These are phyloP conservation scores for Obelidium mucronatum DNA, from an alignment of 192 early-diverging fungal genomes.

Conservation along the genomic window DNA sequence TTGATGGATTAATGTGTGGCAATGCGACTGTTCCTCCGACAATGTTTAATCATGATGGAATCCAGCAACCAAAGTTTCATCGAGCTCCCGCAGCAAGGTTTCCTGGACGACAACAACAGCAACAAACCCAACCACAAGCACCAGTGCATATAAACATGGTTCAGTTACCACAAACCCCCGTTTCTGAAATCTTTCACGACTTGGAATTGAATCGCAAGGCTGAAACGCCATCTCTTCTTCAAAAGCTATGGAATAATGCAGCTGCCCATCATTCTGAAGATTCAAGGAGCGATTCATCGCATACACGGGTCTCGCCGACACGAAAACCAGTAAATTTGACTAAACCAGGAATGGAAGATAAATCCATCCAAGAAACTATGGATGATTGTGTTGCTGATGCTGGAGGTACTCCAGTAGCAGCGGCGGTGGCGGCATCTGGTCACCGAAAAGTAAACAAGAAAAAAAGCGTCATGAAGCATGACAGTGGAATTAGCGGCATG, in stretches of 20 bases:
- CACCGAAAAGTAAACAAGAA: background rate
- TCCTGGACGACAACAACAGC: no score
- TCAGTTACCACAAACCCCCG: background rate
- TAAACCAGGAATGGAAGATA: constrained; percentile 19
- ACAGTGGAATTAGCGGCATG: constrained; percentile 4
- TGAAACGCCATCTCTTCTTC: no score
- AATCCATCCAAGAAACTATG: constrained; percentile 1
- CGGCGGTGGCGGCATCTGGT: no score
- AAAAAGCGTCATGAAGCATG: constrained; percentile 1
- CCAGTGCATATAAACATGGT: background rate
- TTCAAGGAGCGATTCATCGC: background rate
- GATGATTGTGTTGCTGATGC: background rate
- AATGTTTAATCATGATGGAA: no score
- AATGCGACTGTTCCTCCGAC: no score
- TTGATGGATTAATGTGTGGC: no score
- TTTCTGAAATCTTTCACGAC: background rate
- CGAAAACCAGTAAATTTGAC: constrained; percentile 5
- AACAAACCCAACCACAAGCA: background rate
- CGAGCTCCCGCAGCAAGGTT: no score
- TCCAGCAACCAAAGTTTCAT: no score
- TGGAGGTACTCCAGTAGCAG: no score
- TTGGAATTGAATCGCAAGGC: background rate
- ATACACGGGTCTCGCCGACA: background rate
- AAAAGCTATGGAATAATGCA: no score
- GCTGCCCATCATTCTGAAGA: background rate